Base-by-base conservation (phyloP, 2,329 filamentous ascomycete species). In the Apiospora saccharicola region DNA sequence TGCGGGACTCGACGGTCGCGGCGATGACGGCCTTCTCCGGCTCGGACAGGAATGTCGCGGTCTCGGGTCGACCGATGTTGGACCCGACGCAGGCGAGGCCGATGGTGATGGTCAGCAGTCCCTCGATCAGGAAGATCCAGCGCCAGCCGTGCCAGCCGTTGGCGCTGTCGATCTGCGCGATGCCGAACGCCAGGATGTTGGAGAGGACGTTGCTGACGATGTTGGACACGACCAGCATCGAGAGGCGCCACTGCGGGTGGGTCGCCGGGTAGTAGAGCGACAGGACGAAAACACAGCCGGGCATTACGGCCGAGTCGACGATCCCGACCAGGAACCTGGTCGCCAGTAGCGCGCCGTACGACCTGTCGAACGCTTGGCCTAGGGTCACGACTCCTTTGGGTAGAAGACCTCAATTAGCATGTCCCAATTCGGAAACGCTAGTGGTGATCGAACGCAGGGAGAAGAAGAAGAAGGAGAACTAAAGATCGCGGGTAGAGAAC, bases 61-160 rank as follows among this genome's bases (percentile, higher is more conserved):
- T 75, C 2, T 71, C 26, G 5, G 75, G 75, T 2, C 73, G 73
- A 4, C 75, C 73, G 19, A 74, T 68, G 13, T 74, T 73, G 1
- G 75, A 70, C 14, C 69, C 44, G 10, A 57, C 41, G 57, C 74
- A 75, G 49, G n/a, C n/a, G 2, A 91, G 72, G 0, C 93, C 94
- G 7, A 94, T 87, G 0, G 94, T 1, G 8, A 82, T 78, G 0
- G 93, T 94, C 0, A 86, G 87, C 1, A 94, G 86, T 1, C 93
- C 93, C 81, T 93, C 90, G 12, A 93, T 86, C 53, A 93, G 89
- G 73, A 91, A 91, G 71, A 91, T 90, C 90, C 88, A 92, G 16
- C 87, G 86, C 89, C 90, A 92, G 2, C 90, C 90, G 26, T 85
- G 82, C 8, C 88, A 80, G 0, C 88, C 88, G 0, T 87, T 91